Evolutionary conservation across 805 yeast genomes (phyloP).

Genomic region (Schizosaccharomyces japonicus): DNA sequence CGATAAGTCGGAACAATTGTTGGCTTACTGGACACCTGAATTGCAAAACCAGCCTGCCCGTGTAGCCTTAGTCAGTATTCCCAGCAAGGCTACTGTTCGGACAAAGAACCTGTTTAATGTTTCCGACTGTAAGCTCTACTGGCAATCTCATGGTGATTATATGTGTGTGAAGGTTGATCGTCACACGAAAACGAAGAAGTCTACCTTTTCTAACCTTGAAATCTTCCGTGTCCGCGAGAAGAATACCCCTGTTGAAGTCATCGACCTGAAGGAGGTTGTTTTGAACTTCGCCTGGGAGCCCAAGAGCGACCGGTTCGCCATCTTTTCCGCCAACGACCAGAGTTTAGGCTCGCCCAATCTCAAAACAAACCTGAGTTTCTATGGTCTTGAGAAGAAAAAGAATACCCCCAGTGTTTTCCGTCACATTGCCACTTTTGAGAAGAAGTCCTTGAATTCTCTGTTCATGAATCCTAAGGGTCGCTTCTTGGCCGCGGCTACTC

Average conservation of each 20-base stretch:
- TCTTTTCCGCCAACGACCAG: conserved; percentile 38
- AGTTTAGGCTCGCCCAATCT: conserved; percentile 1
- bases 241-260: conserved; percentile 81
- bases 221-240: conserved; percentile 69
- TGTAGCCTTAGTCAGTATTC: conserved; percentile 71
- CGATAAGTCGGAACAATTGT: conserved; percentile 31
- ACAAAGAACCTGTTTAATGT: conserved; percentile 89
- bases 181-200: conserved; percentile 70
- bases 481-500: conserved; percentile 34
- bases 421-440: conserved; percentile 30
- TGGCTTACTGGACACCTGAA: conserved; percentile 96
- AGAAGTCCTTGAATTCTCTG: conserved; percentile 47
- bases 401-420: conserved; percentile 35
- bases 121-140: conserved; percentile 64
- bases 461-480: conserved; percentile 87
- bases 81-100: conserved; percentile 60
- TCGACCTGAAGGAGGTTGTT: conserved; percentile 77
- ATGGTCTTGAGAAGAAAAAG: conserved; percentile 44
- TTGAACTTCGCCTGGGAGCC: conserved; percentile 92
- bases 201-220: conserved; percentile 73
- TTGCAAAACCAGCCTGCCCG: conserved; percentile 76
- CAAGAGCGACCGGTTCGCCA: conserved; percentile 60
- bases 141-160: conserved; percentile 74
- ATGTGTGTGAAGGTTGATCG: conserved; percentile 90
- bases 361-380: conserved; percentile 50